Evolutionary conservation across 2,329 filamentous ascomycete genomes (phyloP), one percentile per base, ranked within the genome.

Genomic region (Fusarium circinatum): DNA sequence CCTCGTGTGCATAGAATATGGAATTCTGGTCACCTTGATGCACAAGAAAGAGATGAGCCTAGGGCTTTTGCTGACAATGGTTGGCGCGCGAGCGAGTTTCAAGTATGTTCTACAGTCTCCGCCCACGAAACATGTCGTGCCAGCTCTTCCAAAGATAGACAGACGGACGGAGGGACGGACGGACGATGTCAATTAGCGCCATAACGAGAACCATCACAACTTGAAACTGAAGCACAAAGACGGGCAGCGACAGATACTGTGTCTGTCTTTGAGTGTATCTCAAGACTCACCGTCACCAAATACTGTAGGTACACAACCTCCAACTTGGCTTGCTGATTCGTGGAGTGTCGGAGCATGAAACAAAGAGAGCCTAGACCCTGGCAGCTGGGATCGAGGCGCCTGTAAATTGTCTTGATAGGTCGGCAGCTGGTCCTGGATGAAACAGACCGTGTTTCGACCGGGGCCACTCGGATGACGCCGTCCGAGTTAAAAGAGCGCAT

Each of bases 401-500:
- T 75, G 70, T 49, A 56, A 64, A 68, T 68, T 65, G 63, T 38
- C 63, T 66, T 79, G 77, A 79, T 79, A 78, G 77, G 77, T 54
- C 65, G 61, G 57, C 30, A 32, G 59, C 68, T 56, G 74, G 76
- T 49, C 65, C 52, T 67, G 65, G 71, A 73, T 79, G 77, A 79
- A 79, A 79, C 77, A 62, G 71, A 70, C 71, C 62, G 70, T 68
- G 77, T 79, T 79, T 79, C 77, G 70, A 75, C 77, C 56, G 70
- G 74, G 74, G 66, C 47, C 68, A 63, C 67, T 75, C 65, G 63
- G 68, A 71, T 71, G 66, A 74, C 71, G 65, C 75, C 39, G 68
- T 55, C 59, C 32, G 60, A 70, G 74, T 69, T 71, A 63, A 75
- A 65, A 67, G 49, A 38, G 58, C 55, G 67, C 66, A 66, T 42